Evolutionary conservation across 1,284 basidiomycete genomes (phyloP), one percentile per base, ranked within the genome.

Genomic region (Ustilago crameri): DNA sequence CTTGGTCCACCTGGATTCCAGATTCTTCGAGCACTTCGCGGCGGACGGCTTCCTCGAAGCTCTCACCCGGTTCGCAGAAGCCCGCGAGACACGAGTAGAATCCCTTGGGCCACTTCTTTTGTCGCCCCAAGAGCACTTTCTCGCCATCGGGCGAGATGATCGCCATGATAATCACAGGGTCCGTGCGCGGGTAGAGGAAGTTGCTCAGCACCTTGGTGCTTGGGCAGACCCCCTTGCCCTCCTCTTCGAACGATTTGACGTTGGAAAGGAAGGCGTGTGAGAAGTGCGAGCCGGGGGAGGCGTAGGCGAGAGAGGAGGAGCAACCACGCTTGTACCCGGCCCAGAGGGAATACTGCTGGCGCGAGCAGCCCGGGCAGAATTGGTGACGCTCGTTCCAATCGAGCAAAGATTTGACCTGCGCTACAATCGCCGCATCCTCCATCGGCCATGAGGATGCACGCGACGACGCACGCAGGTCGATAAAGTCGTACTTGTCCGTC

Each of bases 1-100:
- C 89, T 65, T 92, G 87, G 85, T 90, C 91, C 9, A 95, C 92
- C 42, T 87, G 88, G 20, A 98, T 88, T 5, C 95, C 95, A 0
- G 93, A 91, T 84, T 98, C 95, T 84, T 98, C 95, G 88, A 93
- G 91, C 76, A 96, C 91, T 84, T 98, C 95, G 30, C 95, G 87
- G 64, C 89, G 87, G 17, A 98, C 94, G 0, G 94, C 91, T 75
- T 98, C 95, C 84, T 98, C 95, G 70, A 98, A 91, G 0, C 91
- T 89, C 84, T 75, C 67, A 3, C 68, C 74, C n/a, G 73, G 72
- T 55, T 77, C 73, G 52, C 80, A 61, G 45, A 82, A 83, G 57
- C 78, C 74, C 7, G 83, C 83, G 24, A 83, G 40, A 83, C 77
- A 76, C 15, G 61, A 80, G 51, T 73, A 76, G 45, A 82, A 75